Conservation (phyloP, 202 grass and related monocot species). For the Setaria italica region DNA sequence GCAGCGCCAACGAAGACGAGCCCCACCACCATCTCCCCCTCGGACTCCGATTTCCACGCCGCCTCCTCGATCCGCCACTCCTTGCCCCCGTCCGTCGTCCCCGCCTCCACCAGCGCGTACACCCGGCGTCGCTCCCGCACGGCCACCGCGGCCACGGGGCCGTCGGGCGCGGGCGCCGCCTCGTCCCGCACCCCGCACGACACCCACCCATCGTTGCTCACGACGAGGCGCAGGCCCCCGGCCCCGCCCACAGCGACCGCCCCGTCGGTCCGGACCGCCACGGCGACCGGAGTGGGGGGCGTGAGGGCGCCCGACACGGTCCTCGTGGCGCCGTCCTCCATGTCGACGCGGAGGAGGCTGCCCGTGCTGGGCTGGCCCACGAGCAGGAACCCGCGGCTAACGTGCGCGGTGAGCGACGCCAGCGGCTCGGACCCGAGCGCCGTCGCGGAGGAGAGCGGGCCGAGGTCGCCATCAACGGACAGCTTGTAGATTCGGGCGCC, state of each 20-base stretch:
- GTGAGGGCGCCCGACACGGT: conserved; percentile 37
- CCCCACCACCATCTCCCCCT: conserved; percentile 63
- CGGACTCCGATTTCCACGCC: conserved; percentile 59
- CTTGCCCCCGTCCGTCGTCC: conserved; percentile 12
- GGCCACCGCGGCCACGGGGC: conserved; percentile 45
- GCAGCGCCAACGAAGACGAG: conserved; percentile 59
- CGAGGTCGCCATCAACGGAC: conserved; percentile 46
- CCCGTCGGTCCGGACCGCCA: conserved; percentile 63
- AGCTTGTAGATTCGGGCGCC: conserved; percentile 65
- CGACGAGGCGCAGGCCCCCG: conserved; percentile 41
- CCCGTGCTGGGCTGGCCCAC: conserved; percentile 54
- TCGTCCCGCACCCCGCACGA: conserved; percentile 50
- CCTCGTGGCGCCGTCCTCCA: conserved; percentile 54
- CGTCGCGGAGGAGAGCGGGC: conserved; percentile 52
- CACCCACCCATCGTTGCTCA: conserved; percentile 62
- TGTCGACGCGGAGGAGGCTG: conserved; percentile 60
- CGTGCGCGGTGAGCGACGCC: conserved; percentile 59
- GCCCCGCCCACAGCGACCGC: conserved; percentile 48
- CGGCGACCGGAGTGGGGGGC: conserved; percentile 35
- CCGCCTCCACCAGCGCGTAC: conserved; percentile 52
- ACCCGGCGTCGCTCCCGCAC: conserved; percentile 60
- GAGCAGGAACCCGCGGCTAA: conserved; percentile 67
- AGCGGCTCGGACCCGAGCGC: conserved; percentile 57
- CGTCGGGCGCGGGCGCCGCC: conserved; percentile 37
- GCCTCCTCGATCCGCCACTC: conserved; percentile 69